Evolutionary conservation across 2,329 filamentous ascomycete genomes (phyloP).

Genomic region (Colletotrichum eremochloae): DNA sequence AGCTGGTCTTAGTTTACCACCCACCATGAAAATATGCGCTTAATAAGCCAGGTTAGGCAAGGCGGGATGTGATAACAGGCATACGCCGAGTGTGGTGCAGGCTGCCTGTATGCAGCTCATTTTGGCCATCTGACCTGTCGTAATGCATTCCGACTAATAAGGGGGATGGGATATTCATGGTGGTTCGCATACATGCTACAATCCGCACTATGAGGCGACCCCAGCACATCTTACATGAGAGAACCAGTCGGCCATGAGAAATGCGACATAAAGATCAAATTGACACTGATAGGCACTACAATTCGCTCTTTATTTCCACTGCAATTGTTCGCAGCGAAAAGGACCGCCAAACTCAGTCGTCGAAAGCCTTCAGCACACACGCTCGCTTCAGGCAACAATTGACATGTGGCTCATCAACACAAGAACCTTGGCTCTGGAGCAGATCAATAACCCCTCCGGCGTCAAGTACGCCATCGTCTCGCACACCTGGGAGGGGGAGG

Average conservation of each 20-base stretch:
- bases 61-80: not conserved
- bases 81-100: too few relatives aligned
- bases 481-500: slow-evolving; percentile 47
- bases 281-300: not conserved
- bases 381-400: not conserved
- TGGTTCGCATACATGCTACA: not conserved
- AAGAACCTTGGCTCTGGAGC: slow-evolving; percentile 28
- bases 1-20: not conserved
- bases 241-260: too few relatives aligned
- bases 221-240: not conserved
- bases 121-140: not conserved
- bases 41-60: too few relatives aligned
- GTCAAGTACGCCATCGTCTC: slow-evolving; percentile 47
- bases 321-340: too few relatives aligned
- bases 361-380: not conserved
- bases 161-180: too few relatives aligned
- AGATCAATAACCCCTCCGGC: slow-evolving; percentile 42
- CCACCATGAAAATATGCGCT: not conserved
- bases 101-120: not conserved
- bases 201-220: not conserved
- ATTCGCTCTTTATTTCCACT: not conserved
- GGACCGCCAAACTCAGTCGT: not conserved
- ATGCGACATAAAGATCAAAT: not conserved
- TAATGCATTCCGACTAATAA: not conserved
- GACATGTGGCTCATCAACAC: slow-evolving; percentile 44